These are phyloP conservation scores for Emmonsiellopsis sp. DNA, from an alignment of 2,329 filamentous ascomycete genomes.

Conservation along the genomic window DNA sequence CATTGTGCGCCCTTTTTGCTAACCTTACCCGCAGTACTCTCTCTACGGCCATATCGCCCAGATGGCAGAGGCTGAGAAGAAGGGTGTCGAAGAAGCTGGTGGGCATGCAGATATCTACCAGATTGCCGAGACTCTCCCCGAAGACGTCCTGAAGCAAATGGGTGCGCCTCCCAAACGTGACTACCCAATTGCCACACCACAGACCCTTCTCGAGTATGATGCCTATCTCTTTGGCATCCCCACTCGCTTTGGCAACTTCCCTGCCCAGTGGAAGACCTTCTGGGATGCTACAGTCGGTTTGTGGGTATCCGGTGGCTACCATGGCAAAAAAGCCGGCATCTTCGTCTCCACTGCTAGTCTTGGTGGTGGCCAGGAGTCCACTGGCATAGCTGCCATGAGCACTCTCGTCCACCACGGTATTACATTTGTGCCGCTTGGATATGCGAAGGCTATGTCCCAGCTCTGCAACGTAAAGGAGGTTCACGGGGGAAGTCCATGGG, in stretches of 20 bases:
- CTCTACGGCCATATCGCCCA: slow-evolving; percentile 85
- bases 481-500: slow-evolving; percentile 84
- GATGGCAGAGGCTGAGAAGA: slow-evolving; percentile 82
- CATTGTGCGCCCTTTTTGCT: neutral
- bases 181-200: slow-evolving; percentile 54
- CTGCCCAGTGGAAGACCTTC: slow-evolving; percentile 77
- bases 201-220: slow-evolving; percentile 65
- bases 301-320: slow-evolving; percentile 68
- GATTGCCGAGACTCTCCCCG: slow-evolving; percentile 75
- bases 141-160: slow-evolving; percentile 85
- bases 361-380: slow-evolving; percentile 91
- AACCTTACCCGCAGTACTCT: slow-evolving; percentile 57
- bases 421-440: slow-evolving; percentile 92
- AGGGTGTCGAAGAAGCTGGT: slow-evolving; percentile 79
- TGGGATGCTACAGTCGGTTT: slow-evolving; percentile 84
- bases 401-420: slow-evolving; percentile 90
- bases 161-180: slow-evolving; percentile 68
- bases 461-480: slow-evolving; percentile 67
- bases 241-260: slow-evolving; percentile 94
- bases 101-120: slow-evolving; percentile 75
- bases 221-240: slow-evolving; percentile 89
- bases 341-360: slow-evolving; percentile 79
- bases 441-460: slow-evolving; percentile 65
- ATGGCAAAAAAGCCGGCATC: slow-evolving; percentile 81
- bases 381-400: slow-evolving; percentile 68